Evolutionary conservation across 768 basidiomycete species (phyloP), one percentile per base, ranked within the genome.

Genomic region (Rhizopogon rudus): DNA sequence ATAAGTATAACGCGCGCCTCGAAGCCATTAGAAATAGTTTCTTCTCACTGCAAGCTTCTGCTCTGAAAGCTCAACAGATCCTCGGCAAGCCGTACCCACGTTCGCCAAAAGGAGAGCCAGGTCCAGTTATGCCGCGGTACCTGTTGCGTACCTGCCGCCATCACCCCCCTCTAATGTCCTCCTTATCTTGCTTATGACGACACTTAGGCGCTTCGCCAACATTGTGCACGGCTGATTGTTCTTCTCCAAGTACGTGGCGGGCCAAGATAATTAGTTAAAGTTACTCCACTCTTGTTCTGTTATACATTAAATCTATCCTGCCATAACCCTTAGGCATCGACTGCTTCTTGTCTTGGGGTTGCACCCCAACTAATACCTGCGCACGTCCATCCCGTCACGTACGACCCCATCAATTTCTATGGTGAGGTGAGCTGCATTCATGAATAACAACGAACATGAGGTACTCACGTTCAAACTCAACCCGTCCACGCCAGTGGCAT

Each of bases 401-500:
- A 55, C 12, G 58, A 44, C 17, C 61, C 59, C 59, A 66, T 53
- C 9, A 66, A 57, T 48, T 59, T 67, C 65, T 66, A 56, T 16
- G 45, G 40, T 20, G 33, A 16, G 35, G 40, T 37, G 17, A 31
- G 6, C 16, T 20, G 8, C n/a, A 37, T 35, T 12, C 10, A 35
- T 35, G 22, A 25, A 22, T 12, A 53, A 57, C 53, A 37, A 25
- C 44, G 51, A 54, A 37, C 45, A 6, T 22, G 60, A 61, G 60
- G 46, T 51, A 57, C 66, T 55, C 14, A 69, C 66, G 46, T 61
- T 55, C 39, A 69, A 49, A 56, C 61, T 67, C 43, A 56, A 57
- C 33, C 61, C 60, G 48, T 68, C 67, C 51, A 65, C 58, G 5
- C 66, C 67, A 40, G 61, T 65, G 16, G 63, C 55, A 31, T 44